Base-by-base conservation (phyloP, 805 yeast genomes). In the Wickerhamiella qilinensis region DNA sequence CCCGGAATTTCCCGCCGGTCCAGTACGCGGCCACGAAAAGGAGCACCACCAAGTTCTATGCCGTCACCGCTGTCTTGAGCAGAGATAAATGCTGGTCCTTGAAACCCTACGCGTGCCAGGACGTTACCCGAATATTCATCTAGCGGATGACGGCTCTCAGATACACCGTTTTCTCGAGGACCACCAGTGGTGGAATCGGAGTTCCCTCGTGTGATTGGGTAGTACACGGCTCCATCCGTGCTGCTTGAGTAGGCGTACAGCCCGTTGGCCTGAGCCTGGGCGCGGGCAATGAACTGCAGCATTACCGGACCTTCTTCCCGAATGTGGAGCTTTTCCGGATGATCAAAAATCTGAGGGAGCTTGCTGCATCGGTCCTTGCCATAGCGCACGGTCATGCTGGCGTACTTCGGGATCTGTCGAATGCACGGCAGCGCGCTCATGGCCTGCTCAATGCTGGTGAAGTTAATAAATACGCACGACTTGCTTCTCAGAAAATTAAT, bases 311-410 rank as follows among this genome's bases (percentile, higher is more conserved):
- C 36, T 21, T 11, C 21, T 18, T 6, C 30, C 12, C 24, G n/a
- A 9, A 11, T 6, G 12, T 22, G 24, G 17, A 5, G 19, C 21
- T 34, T 19, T 16, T 17, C 20, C 22, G 36, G 30, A 21, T 18
- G 14, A 16, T 37, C 19, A 22, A 18, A 15, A 17, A 31, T 14
- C 16, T 20, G 18, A 3, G 96, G 95, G 43, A 84, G 75, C 54
- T 86, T 84, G 22, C 96, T 97, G 59, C 97, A 88, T 53, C 98
- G 70, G 56, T 84, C 94, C 54, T 85, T 85, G 37, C 96, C 96
- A 55, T 81, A 86, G 55, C 85, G 84, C 48, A 88, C 79, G 57
- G 83, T 83, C 50, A 85, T 67, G 42, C 69, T 68, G 47, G 69
- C 67, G 41, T 62, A 60, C 25, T 73, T 80, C 4, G 68, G 68